A percentile compares a stretch with the other conserved stretches of the same genome.
Conservation (phyloP, 768 basidiomycete species). For the Mycena belliarum region DNA sequence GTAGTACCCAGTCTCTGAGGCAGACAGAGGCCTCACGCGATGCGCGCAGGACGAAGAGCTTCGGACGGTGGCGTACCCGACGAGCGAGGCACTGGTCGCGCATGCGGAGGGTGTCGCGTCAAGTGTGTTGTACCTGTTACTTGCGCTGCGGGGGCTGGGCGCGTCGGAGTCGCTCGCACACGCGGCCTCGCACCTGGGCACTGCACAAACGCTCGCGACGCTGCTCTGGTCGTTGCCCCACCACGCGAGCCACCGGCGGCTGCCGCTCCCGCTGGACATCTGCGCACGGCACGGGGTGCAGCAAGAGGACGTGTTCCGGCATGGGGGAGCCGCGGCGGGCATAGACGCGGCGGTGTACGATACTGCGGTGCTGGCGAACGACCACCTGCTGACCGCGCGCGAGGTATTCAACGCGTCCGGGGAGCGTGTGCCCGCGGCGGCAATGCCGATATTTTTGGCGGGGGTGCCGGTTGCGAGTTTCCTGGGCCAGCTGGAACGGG, state of each 20-base stretch:
- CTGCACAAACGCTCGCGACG: constrained; percentile 69
- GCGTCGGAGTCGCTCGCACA: constrained; percentile 63
- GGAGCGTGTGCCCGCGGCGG: constrained; percentile 54
- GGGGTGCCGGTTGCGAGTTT: constrained; percentile 72
- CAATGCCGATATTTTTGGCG: constrained; percentile 70
- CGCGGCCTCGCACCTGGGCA: constrained; percentile 80
- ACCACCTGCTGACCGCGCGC: constrained; percentile 75
- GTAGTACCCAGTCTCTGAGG: constrained; percentile 27
- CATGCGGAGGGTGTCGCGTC: constrained; percentile 83
- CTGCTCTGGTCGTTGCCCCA: constrained; percentile 77
- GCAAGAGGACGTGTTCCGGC: constrained; percentile 78
- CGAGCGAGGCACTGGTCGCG: constrained; percentile 63
- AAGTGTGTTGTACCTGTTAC: constrained; percentile 73
- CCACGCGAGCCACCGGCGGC: constrained; percentile 68
- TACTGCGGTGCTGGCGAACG: constrained; percentile 79
- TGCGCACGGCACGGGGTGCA: constrained; percentile 75
- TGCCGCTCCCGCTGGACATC: constrained; percentile 81
- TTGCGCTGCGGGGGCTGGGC: constrained; percentile 61
- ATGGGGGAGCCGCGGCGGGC: constrained; percentile 53
- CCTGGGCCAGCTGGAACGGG: constrained; percentile 65
- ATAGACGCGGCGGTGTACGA: constrained; percentile 82
- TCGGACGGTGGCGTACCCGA: constrained; percentile 62
- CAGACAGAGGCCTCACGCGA: background rate
- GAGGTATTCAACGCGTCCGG: constrained; percentile 60
- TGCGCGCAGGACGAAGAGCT: constrained; percentile 61